Percentiles rank a stretch among this genome's conserved stretches.
Conservation (phyloP, 108 stramenopile species). For the Chaetoceros tenuissimus region DNA sequence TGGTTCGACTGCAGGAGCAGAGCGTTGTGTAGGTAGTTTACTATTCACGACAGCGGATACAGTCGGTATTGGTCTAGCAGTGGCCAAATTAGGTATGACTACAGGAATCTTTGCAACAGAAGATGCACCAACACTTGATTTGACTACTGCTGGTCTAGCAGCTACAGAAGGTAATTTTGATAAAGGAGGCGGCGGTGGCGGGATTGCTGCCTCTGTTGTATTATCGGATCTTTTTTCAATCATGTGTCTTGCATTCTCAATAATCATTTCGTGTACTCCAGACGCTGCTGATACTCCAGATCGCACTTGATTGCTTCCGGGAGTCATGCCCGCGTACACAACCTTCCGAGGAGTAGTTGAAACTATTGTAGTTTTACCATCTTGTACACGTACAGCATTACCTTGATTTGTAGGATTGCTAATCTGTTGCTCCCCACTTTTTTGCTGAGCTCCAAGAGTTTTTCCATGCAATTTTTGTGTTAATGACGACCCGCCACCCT, state of each 20-base stretch:
- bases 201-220: conserved; percentile 19
- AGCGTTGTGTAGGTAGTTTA: background rate
- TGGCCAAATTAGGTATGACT: background rate
- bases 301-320: conserved; percentile 55
- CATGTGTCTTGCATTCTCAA: conserved; percentile 17
- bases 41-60: background rate
- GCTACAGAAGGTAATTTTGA: conserved; percentile 3
- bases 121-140: background rate
- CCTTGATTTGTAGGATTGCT: too few species aligned
- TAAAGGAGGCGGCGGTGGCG: conserved; percentile 15
- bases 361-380: conserved; percentile 2
- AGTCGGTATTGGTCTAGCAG: background rate
- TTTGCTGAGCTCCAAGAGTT: conserved; percentile 36
- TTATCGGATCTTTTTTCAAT: conserved; percentile 20
- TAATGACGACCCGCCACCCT: conserved; percentile 41
- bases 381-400: conserved; percentile 25
- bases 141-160: conserved; percentile 1
- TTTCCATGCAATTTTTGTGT: conserved; percentile 54
- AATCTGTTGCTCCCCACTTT: conserved; percentile 16
- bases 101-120: background rate
- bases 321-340: conserved; percentile 73
- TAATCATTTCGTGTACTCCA: conserved; percentile 50
- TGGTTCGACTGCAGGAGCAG: too few species aligned
- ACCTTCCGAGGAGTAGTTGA: conserved; percentile 28
- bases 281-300: conserved; percentile 54